Conservation (phyloP, 352 stramenopile species). For the Pythium grandisporangium region DNA sequence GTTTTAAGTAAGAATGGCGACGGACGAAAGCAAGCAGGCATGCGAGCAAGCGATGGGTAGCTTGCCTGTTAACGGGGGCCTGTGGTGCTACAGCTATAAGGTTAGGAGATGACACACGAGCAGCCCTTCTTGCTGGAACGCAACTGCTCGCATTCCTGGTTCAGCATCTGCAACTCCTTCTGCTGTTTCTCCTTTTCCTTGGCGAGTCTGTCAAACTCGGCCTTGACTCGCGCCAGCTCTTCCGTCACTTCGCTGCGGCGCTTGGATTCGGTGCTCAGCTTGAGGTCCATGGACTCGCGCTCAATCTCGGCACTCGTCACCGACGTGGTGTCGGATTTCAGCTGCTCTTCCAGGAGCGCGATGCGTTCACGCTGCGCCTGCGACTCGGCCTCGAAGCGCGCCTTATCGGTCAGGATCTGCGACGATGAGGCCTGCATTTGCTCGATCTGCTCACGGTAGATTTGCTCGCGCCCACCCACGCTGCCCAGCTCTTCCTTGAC, state of each 20-base stretch:
- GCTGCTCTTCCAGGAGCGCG: slow-evolving; percentile 45
- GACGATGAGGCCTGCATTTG: slow-evolving; percentile 72
- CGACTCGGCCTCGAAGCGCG: slow-evolving; percentile 48
- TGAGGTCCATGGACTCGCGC: slow-evolving; percentile 59
- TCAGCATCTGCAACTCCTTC: slow-evolving; percentile 70
- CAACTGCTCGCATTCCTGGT: slow-evolving; percentile 70
- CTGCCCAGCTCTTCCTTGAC: slow-evolving; percentile 80
- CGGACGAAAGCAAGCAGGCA: too few relatives aligned
- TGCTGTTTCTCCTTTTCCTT: slow-evolving; percentile 78
- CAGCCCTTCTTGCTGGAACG: slow-evolving; percentile 40
- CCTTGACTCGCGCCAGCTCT: slow-evolving; percentile 55
- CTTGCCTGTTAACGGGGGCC: too few relatives aligned
- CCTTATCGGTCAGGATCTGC: slow-evolving; percentile 68
- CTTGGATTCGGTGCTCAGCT: slow-evolving; percentile 46
- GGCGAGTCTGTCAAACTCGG: slow-evolving; percentile 58
- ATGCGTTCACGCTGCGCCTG: slow-evolving; percentile 66
- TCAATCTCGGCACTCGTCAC: slow-evolving; percentile 75
- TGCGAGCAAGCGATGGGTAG: too few relatives aligned
- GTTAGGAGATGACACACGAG: slow-evolving; percentile 60
- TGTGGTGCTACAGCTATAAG: too few relatives aligned
- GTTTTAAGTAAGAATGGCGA: too few relatives aligned
- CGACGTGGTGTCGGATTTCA: slow-evolving; percentile 46
- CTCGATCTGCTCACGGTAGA: slow-evolving; percentile 85
- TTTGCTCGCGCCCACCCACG: slow-evolving; percentile 67
- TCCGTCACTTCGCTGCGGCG: slow-evolving; percentile 45